Conservation (phyloP, 805 yeast species). For the Kuraishia floccosa region DNA sequence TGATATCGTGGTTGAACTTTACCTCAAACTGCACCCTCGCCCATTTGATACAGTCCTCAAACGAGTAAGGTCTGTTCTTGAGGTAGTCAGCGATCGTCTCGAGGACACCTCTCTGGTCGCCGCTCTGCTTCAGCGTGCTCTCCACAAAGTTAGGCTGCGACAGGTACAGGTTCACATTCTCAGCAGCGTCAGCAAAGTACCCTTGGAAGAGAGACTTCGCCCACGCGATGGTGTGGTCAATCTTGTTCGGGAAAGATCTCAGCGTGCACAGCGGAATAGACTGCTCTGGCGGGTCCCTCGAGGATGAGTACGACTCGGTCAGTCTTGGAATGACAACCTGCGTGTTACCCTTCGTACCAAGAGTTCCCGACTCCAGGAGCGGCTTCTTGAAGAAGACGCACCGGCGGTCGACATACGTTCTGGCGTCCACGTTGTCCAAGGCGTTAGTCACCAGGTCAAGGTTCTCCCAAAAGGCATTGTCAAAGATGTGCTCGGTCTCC, state of each 20-base stretch:
- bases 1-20: slow-evolving; percentile 76
- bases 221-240: slow-evolving; percentile 99
- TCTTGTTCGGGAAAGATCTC: slow-evolving; percentile 95
- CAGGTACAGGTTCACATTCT: slow-evolving; percentile 82
- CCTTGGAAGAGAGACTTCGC: slow-evolving; percentile 93
- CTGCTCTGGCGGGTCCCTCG: slow-evolving; percentile 98
- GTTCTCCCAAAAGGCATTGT: slow-evolving; percentile 74
- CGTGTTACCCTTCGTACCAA: slow-evolving; percentile 97
- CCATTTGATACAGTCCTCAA: slow-evolving; percentile 94
- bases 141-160: slow-evolving; percentile 91
- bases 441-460: slow-evolving; percentile 94
- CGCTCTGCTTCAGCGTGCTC: slow-evolving; percentile 80
- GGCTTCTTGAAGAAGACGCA: slow-evolving; percentile 91
- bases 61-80: slow-evolving; percentile 72
- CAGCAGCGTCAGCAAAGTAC: slow-evolving; percentile 82
- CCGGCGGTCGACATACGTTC: slow-evolving; percentile 95
- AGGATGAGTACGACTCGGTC: slow-evolving; percentile 92
- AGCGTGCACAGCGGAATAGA: slow-evolving; percentile 95
- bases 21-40: slow-evolving; percentile 83
- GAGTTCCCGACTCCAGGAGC: slow-evolving; percentile 89
- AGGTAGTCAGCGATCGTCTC: slow-evolving; percentile 72
- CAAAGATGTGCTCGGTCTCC: slow-evolving; percentile 81
- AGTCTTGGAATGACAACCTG: slow-evolving; percentile 90
- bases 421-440: slow-evolving; percentile 93
- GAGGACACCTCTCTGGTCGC: slow-evolving; percentile 80